These are phyloP conservation scores for Vitis labrusca DNA, from an alignment of 164 flowering plant species.

Conservation along the genomic window DNA sequence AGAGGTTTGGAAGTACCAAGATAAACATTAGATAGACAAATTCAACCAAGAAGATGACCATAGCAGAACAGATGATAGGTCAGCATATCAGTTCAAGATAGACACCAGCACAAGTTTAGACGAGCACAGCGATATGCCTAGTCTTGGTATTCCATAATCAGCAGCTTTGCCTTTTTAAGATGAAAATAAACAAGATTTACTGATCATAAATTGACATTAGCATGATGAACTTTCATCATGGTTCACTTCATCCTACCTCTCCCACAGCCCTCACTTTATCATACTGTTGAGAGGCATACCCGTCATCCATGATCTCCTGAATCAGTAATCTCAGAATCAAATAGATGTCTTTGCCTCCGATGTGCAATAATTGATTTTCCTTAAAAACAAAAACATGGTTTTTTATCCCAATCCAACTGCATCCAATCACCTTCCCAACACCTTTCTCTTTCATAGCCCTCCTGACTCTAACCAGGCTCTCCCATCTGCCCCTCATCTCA, in stretches of 20 bases:
- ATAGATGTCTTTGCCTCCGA: constrained; percentile 34
- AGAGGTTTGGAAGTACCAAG: too few species aligned
- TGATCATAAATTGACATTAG: too few species aligned
- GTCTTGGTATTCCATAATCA: too few species aligned
- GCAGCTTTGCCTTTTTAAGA: too few species aligned
- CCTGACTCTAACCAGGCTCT: constrained; percentile 48
- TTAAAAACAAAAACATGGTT: constrained; percentile 30
- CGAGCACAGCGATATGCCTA: too few species aligned
- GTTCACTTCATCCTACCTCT: constrained; percentile 7
- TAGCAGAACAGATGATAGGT: too few species aligned
- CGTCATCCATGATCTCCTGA: constrained; percentile 29
- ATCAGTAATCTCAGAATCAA: constrained; percentile 30
- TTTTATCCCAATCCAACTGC: constrained; percentile 56
- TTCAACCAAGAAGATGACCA: too few species aligned
- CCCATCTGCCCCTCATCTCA: constrained; percentile 61
- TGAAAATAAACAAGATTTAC: too few species aligned
- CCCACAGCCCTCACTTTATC: constrained; percentile 6
- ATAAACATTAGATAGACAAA: too few species aligned
- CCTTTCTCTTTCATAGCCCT: constrained; percentile 39
- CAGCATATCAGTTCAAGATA: too few species aligned
- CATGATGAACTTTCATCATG: too few species aligned
- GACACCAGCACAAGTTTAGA: too few species aligned
- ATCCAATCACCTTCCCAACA: constrained; percentile 30
- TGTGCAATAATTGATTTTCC: constrained; percentile 32
- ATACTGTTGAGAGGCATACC: constrained; percentile 9